A percentile compares a stretch with the other conserved stretches of the same genome.
phyloP scores from a whole-genome alignment of 179 eudicot genomes.

The Nepenthes alata region DNA sequence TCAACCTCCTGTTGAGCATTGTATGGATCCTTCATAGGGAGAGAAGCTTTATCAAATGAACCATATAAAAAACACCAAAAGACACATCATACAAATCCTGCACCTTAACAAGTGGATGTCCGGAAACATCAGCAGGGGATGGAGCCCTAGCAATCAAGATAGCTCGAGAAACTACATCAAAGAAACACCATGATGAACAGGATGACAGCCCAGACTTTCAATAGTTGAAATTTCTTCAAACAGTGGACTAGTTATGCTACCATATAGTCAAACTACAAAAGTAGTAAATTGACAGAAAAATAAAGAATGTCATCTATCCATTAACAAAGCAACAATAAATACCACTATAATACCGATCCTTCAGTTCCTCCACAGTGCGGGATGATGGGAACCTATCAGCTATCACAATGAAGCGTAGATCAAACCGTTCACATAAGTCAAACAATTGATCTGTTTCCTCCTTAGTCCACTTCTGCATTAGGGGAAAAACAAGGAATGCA shows the following conservation, averaged over 20 bases:
- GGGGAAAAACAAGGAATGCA: conserved; percentile 7
- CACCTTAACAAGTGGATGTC: conserved; percentile 81
- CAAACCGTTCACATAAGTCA: conserved; percentile 77
- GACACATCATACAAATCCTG: conserved; percentile 1
- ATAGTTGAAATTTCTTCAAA: background rate
- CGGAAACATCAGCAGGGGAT: conserved; percentile 65
- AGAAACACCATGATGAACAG: conserved; percentile 4
- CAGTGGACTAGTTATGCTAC: background rate
- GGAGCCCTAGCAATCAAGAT: conserved; percentile 73
- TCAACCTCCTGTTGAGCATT: conserved; percentile 77
- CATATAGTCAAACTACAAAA: background rate
- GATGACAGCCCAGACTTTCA: conserved; percentile 4
- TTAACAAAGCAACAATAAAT: background rate
- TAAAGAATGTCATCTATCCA: background rate
- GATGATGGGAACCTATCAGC: conserved; percentile 81
- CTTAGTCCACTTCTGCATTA: conserved; percentile 67
- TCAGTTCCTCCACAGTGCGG: conserved; percentile 78
- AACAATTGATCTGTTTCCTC: conserved; percentile 90
- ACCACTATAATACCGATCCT: conserved; percentile 75
- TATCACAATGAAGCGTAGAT: conserved; percentile 72
- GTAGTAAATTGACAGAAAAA: background rate
- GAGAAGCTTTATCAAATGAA: background rate
- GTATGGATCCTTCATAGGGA: conserved; percentile 53
- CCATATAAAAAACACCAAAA: background rate
- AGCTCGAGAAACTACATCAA: conserved; percentile 49